Percentiles rank a stretch among this genome's conserved stretches.
Conservation (phyloP, 305 asterid genomes). For the Solanum hybrid region DNA sequence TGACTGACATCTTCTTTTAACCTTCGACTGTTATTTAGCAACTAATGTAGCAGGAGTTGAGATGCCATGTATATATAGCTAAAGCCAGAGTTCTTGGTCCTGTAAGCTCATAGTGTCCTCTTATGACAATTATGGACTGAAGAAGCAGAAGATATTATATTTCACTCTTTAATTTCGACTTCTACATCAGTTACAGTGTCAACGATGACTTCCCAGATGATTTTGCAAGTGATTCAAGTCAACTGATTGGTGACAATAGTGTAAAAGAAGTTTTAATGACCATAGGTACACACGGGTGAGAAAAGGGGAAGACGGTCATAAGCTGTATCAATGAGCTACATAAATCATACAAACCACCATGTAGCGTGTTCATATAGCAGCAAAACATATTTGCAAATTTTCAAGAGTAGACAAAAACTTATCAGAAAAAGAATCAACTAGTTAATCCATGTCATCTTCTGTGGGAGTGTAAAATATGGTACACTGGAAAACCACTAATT, state of each 20-base stretch:
- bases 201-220: background rate
- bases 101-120: background rate
- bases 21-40: background rate
- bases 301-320: background rate
- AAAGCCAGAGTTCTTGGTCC: background rate
- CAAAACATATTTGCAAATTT: background rate
- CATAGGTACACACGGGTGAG: background rate
- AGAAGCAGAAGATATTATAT: background rate
- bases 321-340: background rate
- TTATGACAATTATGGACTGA: background rate
- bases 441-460: constrained; percentile 23
- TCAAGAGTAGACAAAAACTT: background rate
- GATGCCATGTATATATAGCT: background rate
- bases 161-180: background rate
- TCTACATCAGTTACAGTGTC: background rate
- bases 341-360: background rate
- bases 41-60: background rate
- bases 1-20: background rate
- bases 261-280: background rate
- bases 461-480: constrained; percentile 33
- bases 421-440: constrained; percentile 1
- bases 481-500: constrained; percentile 29
- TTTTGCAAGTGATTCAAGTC: background rate
- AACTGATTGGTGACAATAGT: background rate
- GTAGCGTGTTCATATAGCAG: background rate